Conservation (phyloP, 371 early-diverging fungal species). For the Mortierella sp. region DNA sequence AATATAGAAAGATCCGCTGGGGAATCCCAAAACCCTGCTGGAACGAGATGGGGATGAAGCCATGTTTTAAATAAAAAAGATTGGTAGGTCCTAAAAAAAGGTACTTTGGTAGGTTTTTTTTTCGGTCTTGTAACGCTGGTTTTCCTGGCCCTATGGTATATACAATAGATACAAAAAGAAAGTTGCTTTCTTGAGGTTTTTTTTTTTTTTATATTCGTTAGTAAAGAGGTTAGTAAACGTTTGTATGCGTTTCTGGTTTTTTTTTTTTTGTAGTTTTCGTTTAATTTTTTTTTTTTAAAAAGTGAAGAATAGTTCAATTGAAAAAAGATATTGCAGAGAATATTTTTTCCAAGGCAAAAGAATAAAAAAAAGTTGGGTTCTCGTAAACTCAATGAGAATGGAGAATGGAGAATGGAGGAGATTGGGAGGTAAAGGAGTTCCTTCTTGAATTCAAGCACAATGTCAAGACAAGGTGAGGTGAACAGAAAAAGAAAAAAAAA, state of each 20-base stretch:
- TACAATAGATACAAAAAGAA: conserved; percentile 34
- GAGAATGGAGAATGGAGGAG: conserved; percentile 12
- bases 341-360: neutral
- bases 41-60: conserved; percentile 37
- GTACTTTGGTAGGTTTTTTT: conserved; percentile 7
- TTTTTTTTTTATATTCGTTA: conserved; percentile 36
- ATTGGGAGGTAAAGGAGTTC: neutral
- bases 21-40: conserved; percentile 51
- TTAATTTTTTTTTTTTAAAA: conserved; percentile 10
- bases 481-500: conserved; percentile 18
- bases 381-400: neutral
- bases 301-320: too few relatives aligned
- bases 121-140: conserved; percentile 9
- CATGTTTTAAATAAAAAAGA: conserved; percentile 9
- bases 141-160: conserved; percentile 8
- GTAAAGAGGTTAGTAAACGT: conserved; percentile 30
- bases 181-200: conserved; percentile 16
- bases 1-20: conserved; percentile 46
- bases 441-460: conserved; percentile 52
- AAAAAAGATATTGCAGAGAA: neutral
- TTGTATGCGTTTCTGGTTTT: conserved; percentile 14
- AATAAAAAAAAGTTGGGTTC: neutral
- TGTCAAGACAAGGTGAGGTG: conserved; percentile 47
- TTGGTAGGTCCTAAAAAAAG: neutral
- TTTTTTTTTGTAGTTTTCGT: conserved; percentile 22